Evolutionary conservation across 495 filamentous ascomycete species (phyloP).

Genomic region (Schizothecium vesticola): DNA sequence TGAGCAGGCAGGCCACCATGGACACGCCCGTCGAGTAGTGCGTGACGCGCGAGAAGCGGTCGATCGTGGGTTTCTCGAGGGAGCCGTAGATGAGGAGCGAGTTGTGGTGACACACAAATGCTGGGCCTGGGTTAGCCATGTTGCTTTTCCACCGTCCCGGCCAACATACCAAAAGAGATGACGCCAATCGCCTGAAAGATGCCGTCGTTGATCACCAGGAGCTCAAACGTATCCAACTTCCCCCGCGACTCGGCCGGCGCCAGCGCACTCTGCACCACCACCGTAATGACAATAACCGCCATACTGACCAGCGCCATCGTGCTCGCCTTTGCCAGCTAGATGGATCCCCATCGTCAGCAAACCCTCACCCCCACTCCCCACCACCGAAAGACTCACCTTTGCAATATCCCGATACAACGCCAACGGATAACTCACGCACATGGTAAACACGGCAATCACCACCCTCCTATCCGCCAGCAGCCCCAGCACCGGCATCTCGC

Average conservation of each 20-base stretch:
- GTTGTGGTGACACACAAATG: conserved; percentile 94
- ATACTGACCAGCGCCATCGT: conserved; percentile 88
- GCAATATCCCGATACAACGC: conserved; percentile 95
- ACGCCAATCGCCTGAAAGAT: conserved; percentile 95
- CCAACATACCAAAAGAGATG: conserved; percentile 80
- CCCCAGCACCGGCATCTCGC: conserved; percentile 68
- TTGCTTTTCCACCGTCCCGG: neutral
- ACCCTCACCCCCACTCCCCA: neutral
- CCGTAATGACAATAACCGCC: conserved; percentile 78
- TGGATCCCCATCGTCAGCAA: neutral
- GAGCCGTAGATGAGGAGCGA: conserved; percentile 96
- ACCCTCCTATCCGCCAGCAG: conserved; percentile 73
- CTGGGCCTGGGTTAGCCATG: conserved; percentile 40
- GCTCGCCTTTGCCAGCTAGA: conserved; percentile 92
- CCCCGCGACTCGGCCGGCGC: conserved; percentile 67
- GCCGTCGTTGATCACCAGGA: conserved; percentile 72
- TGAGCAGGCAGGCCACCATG: conserved; percentile 78
- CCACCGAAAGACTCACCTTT: conserved; percentile 55
- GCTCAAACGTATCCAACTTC: conserved; percentile 50
- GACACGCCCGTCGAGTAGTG: conserved; percentile 88
- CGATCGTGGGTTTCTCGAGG: conserved; percentile 84
- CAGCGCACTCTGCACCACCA: conserved; percentile 77
- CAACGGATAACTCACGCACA: conserved; percentile 86
- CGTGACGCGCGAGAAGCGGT: conserved; percentile 86
- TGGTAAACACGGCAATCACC: conserved; percentile 77